Evolutionary conservation across 176 grass and related monocot species (phyloP).

Genomic region (Bromus sterilis): DNA sequence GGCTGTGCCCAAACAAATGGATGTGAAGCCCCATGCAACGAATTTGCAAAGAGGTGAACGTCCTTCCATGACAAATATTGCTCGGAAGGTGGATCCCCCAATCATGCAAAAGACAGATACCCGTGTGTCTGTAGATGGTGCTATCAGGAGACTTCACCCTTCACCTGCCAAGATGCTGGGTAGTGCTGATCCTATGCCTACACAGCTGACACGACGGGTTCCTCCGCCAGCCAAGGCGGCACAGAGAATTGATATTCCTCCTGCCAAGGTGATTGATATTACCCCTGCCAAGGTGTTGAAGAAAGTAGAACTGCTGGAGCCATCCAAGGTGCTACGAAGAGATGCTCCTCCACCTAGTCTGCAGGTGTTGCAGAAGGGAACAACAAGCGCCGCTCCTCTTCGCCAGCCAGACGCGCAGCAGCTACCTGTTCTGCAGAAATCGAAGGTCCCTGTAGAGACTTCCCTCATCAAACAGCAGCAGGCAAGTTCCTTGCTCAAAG

Average conservation of each 20-base stretch:
- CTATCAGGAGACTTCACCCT: neutral
- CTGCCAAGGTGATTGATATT: neutral
- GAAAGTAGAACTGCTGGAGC: neutral
- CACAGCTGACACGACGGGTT: neutral
- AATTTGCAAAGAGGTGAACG: neutral
- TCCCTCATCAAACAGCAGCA: neutral
- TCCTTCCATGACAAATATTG: neutral
- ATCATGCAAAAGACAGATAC: neutral
- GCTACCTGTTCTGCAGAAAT: neutral
- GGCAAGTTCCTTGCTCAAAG: neutral
- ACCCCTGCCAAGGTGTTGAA: neutral
- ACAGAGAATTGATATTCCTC: neutral
- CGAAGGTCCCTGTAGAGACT: neutral
- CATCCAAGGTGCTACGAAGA: conserved; percentile 1
- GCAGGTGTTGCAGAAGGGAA: neutral
- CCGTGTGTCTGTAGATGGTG: neutral
- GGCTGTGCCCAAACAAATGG: neutral
- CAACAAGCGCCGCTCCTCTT: neutral
- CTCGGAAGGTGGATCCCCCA: neutral
- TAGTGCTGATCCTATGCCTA: neutral
- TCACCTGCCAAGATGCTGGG: neutral
- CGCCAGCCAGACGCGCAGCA: neutral
- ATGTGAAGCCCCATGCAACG: neutral
- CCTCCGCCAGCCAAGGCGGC: neutral
- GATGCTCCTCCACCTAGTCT: neutral